Conservation (phyloP, 352 stramenopile species). For the Phytophthora citricola region DNA sequence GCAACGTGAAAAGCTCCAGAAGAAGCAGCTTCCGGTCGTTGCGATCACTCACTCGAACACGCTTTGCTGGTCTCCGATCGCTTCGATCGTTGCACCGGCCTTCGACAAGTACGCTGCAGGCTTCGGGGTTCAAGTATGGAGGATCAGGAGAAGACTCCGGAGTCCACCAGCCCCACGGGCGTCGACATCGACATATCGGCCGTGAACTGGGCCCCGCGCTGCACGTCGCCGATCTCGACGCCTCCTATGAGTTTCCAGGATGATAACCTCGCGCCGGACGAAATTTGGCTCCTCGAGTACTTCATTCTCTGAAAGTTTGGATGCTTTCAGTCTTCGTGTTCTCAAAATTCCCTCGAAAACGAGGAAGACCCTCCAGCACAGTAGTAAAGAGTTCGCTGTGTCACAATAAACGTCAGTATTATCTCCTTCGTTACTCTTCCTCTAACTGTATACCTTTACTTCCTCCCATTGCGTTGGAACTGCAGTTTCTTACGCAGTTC, state of each 20-base stretch:
- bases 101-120: constrained; percentile 13
- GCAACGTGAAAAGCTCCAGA: constrained; percentile 33
- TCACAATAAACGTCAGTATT: constrained; percentile 24
- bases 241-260: constrained; percentile 14
- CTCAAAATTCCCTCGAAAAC: constrained; percentile 5
- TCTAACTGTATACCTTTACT: constrained; percentile 4
- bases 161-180: constrained; percentile 36
- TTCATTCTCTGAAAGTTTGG: constrained; percentile 62
- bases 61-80: constrained; percentile 8
- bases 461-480: constrained; percentile 35
- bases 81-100: constrained; percentile 19
- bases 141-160: constrained; percentile 11
- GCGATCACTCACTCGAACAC: neutral
- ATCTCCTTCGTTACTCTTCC: neutral
- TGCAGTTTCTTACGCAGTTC: constrained; percentile 50
- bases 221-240: constrained; percentile 11
- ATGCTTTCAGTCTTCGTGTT: constrained; percentile 15
- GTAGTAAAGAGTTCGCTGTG: constrained; percentile 15
- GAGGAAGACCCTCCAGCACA: constrained; percentile 12
- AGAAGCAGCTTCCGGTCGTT: constrained; percentile 12
- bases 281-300: constrained; percentile 74
- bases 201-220: constrained; percentile 17
- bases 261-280: constrained; percentile 40
- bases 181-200: constrained; percentile 31
- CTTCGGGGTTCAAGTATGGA: constrained; percentile 2